A percentile compares a stretch with the other conserved stretches of the same genome.
Conservation (phyloP, 768 basidiomycete species). For the Erythrobasidium yunnanense region DNA sequence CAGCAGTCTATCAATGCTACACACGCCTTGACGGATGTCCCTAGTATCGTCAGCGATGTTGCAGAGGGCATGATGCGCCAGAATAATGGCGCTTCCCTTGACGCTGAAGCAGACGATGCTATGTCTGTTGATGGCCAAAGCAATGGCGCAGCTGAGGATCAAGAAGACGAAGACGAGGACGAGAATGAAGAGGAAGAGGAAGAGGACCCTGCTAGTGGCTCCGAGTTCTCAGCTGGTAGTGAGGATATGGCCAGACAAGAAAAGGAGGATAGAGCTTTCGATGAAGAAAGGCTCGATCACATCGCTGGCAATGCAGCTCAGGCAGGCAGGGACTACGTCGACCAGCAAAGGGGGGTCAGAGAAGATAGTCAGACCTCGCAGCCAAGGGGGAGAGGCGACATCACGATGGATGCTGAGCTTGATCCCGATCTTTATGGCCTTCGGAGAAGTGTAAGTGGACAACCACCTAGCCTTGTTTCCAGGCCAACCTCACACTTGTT, state of each 20-base stretch:
- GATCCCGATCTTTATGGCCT: slow-evolving; percentile 30
- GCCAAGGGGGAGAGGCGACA: not conserved
- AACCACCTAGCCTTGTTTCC: not conserved
- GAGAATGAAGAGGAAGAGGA: slow-evolving; percentile 14
- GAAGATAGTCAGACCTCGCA: not conserved
- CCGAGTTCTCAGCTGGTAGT: not conserved
- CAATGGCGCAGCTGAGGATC: not conserved
- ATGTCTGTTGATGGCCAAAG: not conserved
- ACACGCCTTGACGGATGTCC: not conserved
- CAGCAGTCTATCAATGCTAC: not conserved
- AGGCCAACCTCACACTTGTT: not conserved
- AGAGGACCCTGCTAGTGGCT: slow-evolving; percentile 1
- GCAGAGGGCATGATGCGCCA: not conserved
- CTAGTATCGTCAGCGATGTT: not conserved
- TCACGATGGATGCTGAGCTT: slow-evolving; percentile 21
- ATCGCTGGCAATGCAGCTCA: no score
- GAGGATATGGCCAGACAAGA: not conserved
- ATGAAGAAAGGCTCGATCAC: not conserved
- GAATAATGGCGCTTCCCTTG: not conserved
- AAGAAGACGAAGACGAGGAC: slow-evolving; percentile 23
- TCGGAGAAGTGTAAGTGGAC: slow-evolving; percentile 23
- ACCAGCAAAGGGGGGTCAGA: not conserved
- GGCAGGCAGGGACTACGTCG: no score
- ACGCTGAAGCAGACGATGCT: not conserved
- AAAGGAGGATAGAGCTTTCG: not conserved